phyloP scores from a whole-genome alignment of 495 filamentous ascomycete genomes.

The Cladorrhinum samala region DNA sequence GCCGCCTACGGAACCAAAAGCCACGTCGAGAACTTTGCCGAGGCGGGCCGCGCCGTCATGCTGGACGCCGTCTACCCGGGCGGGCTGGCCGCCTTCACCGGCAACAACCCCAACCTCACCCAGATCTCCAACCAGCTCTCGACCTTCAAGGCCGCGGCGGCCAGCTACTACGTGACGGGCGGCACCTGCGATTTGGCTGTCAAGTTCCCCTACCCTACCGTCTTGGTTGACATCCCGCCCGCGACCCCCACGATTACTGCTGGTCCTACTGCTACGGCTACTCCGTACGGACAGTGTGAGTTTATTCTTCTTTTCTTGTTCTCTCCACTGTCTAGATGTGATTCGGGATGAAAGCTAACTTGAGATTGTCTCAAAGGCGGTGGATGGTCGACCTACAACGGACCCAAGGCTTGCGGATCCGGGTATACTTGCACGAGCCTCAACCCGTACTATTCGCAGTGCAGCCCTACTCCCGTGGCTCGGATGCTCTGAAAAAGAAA shows the following conservation, averaged over 20 bases:
- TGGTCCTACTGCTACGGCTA: not conserved
- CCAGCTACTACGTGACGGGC: not conserved
- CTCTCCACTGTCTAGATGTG: not conserved
- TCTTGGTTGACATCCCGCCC: not conserved
- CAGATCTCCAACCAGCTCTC: slow-evolving; percentile 4
- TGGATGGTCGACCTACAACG: not conserved
- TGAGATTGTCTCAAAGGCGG: too few relatives aligned
- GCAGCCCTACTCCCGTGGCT: not conserved
- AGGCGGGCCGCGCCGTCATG: slow-evolving; percentile 9
- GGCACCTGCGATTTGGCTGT: slow-evolving; percentile 1
- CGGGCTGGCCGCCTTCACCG: not conserved
- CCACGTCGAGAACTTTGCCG: slow-evolving; percentile 13
- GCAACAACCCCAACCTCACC: slow-evolving; percentile 5
- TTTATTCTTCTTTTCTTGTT: not conserved
- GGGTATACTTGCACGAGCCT: not conserved
- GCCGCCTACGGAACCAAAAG: slow-evolving; percentile 11
- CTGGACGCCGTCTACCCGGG: slow-evolving; percentile 11
- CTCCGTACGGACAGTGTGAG: not conserved
- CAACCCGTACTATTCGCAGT: not conserved
- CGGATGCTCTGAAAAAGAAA: too few relatives aligned
- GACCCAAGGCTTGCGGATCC: not conserved
- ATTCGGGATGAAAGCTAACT: not conserved
- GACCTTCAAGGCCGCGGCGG: slow-evolving; percentile 1
- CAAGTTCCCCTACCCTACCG: slow-evolving; percentile 11
- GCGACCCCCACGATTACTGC: not conserved